Percentiles rank a stretch among this genome's conserved stretches.
These are phyloP conservation scores for Ambrosia trifida DNA, from an alignment of 129 eudicot genomes.

Conservation along the genomic window DNA sequence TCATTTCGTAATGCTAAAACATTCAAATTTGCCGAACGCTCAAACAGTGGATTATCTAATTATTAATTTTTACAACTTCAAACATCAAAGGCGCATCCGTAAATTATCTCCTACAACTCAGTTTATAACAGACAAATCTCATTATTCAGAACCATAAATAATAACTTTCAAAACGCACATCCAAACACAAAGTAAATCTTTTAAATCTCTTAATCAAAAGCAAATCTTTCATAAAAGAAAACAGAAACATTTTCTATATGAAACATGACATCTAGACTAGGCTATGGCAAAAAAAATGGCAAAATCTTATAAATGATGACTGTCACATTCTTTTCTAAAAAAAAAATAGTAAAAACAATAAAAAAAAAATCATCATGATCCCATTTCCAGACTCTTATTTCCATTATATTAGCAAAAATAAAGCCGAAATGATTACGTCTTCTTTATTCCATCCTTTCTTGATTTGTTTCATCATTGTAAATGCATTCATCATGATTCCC, in stretches of 20 bases:
- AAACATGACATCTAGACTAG: not conserved
- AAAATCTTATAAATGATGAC: not conserved
- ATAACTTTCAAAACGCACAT: not conserved
- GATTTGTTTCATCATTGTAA: conserved; percentile 9
- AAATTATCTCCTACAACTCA: not conserved
- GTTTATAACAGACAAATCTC: not conserved
- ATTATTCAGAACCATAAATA: not conserved
- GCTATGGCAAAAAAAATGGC: too few species aligned
- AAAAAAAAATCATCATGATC: not conserved
- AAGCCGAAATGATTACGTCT: not conserved
- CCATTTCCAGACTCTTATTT: not conserved
- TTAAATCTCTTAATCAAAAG: not conserved
- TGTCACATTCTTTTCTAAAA: not conserved
- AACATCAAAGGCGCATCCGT: not conserved
- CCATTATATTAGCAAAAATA: not conserved
- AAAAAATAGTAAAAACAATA: not conserved
- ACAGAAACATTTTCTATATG: not conserved
- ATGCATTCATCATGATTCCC: not conserved
- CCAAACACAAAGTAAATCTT: not conserved
- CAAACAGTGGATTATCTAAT: not conserved
- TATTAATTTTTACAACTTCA: not conserved
- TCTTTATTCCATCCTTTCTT: not conserved
- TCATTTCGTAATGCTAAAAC: not conserved
- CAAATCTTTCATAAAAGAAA: not conserved
- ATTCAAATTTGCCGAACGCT: not conserved